Base-by-base conservation (phyloP, 371 early-diverging fungal genomes). In the Mortierella sp. region DNA sequence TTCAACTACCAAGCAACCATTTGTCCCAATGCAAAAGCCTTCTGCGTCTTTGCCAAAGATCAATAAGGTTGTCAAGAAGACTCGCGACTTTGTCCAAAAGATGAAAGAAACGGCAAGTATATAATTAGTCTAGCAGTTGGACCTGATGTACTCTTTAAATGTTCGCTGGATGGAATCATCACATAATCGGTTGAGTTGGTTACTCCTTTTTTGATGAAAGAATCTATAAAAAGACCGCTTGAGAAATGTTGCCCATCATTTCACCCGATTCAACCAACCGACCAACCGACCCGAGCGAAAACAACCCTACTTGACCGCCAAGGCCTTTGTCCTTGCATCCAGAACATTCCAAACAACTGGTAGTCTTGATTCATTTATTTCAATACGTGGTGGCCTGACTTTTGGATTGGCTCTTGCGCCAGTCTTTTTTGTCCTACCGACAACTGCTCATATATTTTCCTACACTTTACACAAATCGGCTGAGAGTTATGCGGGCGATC, bases 61-160 rank as follows among this genome's bases (percentile, higher is more conserved):
- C 57, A 73, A 62, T 49, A 73, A 79, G 53, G 63, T 56, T 29
- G 72, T 64, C 31, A 86, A 79, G 64, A 83, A 81, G 66, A 88
- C 87, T 58, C 86, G 87, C 57, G 89, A 90, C 70, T 90, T 90
- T 83, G 89, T 90, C 13, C 85, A 90, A 68, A 83, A 88, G 45
- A 90, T 90, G 90, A 70, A 86, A 42, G 84, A 90, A 67, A 86
- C 88, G 80, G 90, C 85, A 85, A 78, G 83, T 66, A 47, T 17
- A n/a, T 43, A 29, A 26, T 53, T 17, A 53, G 12, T 53, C 53
- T 23, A 28, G 28, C 29, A 61, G 22, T 19, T 32, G 23, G 4
- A 28, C 35, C 47, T 26, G 34, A 43, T 63, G 34, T 19, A 47
- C 47, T 43, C 34, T 51, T 63, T 45, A 19, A 10, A 31, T 45